Conservation (phyloP, 345 rosid genomes). For the Pugionium cornutum region DNA sequence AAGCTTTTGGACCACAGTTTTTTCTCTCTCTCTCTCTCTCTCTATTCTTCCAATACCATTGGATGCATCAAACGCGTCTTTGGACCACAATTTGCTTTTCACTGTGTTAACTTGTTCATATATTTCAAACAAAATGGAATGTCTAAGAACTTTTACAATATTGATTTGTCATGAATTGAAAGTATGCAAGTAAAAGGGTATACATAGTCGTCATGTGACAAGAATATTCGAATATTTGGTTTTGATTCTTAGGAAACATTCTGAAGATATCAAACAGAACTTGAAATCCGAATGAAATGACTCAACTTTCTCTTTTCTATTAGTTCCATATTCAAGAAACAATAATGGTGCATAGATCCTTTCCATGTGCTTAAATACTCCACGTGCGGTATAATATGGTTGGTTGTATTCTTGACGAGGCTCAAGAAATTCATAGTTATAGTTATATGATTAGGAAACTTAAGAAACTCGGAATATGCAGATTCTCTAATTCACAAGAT, state of each 20-base stretch:
- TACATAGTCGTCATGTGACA: neutral
- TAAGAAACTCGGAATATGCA: conserved; percentile 4
- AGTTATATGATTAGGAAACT: neutral
- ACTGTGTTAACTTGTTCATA: conserved; percentile 26
- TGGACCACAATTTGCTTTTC: conserved; percentile 35
- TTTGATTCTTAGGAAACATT: neutral
- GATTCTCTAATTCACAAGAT: neutral
- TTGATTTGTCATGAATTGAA: neutral
- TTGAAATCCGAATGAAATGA: neutral
- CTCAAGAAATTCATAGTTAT: neutral
- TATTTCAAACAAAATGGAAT: conserved; percentile 14
- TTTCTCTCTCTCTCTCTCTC: neutral
- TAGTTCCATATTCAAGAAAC: too few species aligned
- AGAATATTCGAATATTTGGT: conserved; percentile 11
- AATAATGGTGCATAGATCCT: neutral
- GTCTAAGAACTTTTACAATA: conserved; percentile 8
- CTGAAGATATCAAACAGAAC: conserved; percentile 15
- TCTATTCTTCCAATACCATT: conserved; percentile 23
- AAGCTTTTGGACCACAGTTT: conserved; percentile 30
- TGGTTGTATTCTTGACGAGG: conserved; percentile 11
- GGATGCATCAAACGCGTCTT: conserved; percentile 35
- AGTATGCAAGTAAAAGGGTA: conserved; percentile 12
- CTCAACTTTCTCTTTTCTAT: too few species aligned
- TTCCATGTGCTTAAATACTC: conserved; percentile 25
- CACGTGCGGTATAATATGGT: conserved; percentile 28